Conservation (phyloP, 2,329 filamentous ascomycete species). For the Xylariaceae sp. region DNA sequence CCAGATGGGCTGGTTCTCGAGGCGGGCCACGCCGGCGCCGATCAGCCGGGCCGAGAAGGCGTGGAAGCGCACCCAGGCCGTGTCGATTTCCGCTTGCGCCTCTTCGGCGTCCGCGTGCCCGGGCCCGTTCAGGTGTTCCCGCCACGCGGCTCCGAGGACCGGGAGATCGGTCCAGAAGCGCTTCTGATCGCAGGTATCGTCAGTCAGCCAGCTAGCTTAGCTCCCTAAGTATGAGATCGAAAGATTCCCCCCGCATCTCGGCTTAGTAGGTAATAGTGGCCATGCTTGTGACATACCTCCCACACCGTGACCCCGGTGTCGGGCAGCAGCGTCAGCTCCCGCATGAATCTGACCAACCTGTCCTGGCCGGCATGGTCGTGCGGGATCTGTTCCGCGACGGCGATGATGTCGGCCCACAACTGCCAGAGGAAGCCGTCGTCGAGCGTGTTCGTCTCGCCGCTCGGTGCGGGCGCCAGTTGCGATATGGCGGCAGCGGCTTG, state of each 20-base stretch:
- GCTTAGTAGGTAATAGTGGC: not conserved
- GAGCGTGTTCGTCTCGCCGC: conserved; percentile 7
- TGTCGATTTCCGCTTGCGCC: conserved; percentile 9
- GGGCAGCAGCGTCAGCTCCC: conserved; percentile 31
- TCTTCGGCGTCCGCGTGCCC: conserved; percentile 12
- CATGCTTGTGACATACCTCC: conserved; percentile 24
- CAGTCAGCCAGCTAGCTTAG: too few relatives aligned
- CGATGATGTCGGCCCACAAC: conserved; percentile 30
- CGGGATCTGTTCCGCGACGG: conserved; percentile 31
- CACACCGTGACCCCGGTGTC: conserved; percentile 30
- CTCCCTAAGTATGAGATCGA: too few relatives aligned
- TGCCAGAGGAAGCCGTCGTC: conserved; percentile 30
- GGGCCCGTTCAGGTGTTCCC: conserved; percentile 28
- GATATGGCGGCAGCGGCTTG: conserved; percentile 25
- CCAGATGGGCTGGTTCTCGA: conserved; percentile 30
- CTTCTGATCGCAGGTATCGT: conserved; percentile 13
- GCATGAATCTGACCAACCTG: conserved; percentile 30
- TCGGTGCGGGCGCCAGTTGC: conserved; percentile 4
- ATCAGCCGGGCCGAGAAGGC: conserved; percentile 34
- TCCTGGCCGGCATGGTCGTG: conserved; percentile 31
- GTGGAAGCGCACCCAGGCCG: conserved; percentile 31
- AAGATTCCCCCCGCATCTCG: too few relatives aligned
- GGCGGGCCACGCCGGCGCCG: conserved; percentile 26
- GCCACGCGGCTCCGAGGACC: conserved; percentile 25
- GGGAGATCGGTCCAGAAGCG: conserved; percentile 34